Percentiles rank a stretch among this genome's conserved stretches.
Evolutionary conservation across 768 basidiomycete genomes (phyloP).

Genomic region (Exsudoporus frostii): DNA sequence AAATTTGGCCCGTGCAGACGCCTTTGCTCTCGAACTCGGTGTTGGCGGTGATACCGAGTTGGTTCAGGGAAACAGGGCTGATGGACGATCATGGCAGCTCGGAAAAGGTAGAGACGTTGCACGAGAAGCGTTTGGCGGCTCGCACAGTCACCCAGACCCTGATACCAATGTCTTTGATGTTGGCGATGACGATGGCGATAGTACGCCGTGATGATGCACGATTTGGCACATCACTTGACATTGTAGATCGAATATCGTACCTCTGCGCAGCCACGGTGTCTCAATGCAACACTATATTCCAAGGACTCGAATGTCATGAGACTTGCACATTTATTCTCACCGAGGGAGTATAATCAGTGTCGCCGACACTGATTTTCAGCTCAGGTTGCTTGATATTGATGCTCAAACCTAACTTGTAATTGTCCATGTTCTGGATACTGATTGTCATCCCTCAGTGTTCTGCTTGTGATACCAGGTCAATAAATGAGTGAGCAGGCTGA

Average conservation of each 20-base stretch:
- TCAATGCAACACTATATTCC: background rate
- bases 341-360: too few species aligned
- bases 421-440: too few species aligned
- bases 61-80: conserved; percentile 38
- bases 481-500: too few species aligned
- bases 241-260: background rate
- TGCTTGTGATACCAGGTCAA: too few species aligned
- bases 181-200: conserved; percentile 15
- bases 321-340: too few species aligned
- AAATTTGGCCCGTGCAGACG: conserved; percentile 66
- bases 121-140: conserved; percentile 38
- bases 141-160: conserved; percentile 8
- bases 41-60: conserved; percentile 47
- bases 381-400: too few species aligned
- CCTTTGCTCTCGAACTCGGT: conserved; percentile 53
- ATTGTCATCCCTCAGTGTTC: too few species aligned
- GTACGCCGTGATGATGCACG: background rate
- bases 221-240: background rate
- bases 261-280: background rate
- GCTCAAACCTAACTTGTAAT: too few species aligned
- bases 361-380: too few species aligned
- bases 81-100: conserved; percentile 46
- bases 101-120: conserved; percentile 52
- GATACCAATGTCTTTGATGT: conserved; percentile 7
- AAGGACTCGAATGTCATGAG: background rate